A percentile compares a stretch with the other conserved stretches of the same genome.
These are phyloP conservation scores for Ustilago crameri DNA, from an alignment of 1,284 basidiomycete genomes.

Conservation along the genomic window DNA sequence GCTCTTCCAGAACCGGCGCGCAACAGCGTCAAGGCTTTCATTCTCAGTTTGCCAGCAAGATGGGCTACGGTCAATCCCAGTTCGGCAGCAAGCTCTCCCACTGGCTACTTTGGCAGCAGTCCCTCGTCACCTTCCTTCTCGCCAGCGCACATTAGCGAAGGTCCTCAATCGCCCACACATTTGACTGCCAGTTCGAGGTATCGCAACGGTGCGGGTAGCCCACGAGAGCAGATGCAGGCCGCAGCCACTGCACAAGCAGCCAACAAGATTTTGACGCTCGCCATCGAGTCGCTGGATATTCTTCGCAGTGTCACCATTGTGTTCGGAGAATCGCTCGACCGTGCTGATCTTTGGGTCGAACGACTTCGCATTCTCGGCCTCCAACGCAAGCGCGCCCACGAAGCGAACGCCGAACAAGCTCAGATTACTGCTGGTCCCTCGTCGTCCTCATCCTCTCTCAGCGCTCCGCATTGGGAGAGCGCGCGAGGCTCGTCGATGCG, in stretches of 20 bases:
- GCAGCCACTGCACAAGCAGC: conserved; percentile 73
- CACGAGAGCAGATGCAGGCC: conserved; percentile 47
- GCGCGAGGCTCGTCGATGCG: conserved; percentile 42
- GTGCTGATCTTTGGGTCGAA: conserved; percentile 81
- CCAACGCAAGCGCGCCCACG: conserved; percentile 59
- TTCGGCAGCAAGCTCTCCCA: conserved; percentile 27
- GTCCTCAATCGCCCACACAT: conserved; percentile 36
- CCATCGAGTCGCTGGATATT: conserved; percentile 91
- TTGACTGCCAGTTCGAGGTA: conserved; percentile 29
- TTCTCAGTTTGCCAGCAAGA: conserved; percentile 81
- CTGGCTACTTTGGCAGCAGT: conserved; percentile 54
- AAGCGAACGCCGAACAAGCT: conserved; percentile 25
- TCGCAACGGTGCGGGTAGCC: conserved; percentile 26
- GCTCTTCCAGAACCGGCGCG: conserved; percentile 86
- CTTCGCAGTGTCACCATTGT: conserved; percentile 85
- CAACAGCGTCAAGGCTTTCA: conserved; percentile 79
- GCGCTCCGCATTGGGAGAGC: conserved; percentile 40
- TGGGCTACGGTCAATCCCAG: conserved; percentile 73
- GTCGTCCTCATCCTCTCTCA: conserved; percentile 5
- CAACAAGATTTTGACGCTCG: conserved; percentile 82
- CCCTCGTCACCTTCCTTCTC: conserved; percentile 61
- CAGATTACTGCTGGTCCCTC: conserved; percentile 29
- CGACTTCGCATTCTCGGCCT: conserved; percentile 58
- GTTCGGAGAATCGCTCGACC: conserved; percentile 85
- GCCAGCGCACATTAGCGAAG: conserved; percentile 47